These are phyloP conservation scores for Solanum arcanum DNA, from an alignment of 257 asterid genomes.

Conservation along the genomic window DNA sequence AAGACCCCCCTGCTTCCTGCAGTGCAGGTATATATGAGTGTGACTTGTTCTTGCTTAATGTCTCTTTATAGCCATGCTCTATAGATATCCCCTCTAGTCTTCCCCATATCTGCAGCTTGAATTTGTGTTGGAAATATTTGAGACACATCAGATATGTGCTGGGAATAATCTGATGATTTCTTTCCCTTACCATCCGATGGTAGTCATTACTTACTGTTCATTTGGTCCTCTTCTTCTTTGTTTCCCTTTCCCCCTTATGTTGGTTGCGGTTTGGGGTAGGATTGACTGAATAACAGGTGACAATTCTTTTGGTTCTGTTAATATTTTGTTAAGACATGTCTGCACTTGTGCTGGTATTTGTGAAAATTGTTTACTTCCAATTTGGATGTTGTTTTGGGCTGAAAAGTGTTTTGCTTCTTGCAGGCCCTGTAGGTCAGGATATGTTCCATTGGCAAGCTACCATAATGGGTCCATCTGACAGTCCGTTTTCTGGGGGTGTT, in stretches of 20 bases:
- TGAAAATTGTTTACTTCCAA: background rate
- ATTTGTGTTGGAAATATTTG: background rate
- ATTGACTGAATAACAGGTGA: background rate
- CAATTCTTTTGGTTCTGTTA: background rate
- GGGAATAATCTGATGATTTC: background rate
- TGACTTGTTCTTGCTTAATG: background rate
- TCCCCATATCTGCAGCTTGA: background rate
- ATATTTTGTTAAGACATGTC: background rate
- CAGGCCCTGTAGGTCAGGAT: constrained; percentile 72
- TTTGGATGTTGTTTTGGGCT: background rate
- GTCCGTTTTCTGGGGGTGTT: constrained; percentile 77
- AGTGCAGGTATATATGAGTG: constrained; percentile 37
- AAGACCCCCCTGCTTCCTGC: constrained; percentile 61
- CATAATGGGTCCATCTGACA: constrained; percentile 70
- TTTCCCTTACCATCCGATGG: background rate
- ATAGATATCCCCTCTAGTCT: background rate
- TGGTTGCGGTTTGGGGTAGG: background rate
- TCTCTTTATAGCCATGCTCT: background rate
- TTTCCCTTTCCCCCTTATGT: background rate
- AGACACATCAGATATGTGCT: background rate
- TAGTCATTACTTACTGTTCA: background rate
- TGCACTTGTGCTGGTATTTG: background rate
- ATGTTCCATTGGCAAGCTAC: constrained; percentile 85
- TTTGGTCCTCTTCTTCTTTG: background rate
- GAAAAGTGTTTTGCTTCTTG: background rate